Conservation (phyloP, 768 basidiomycete species). For the Suillus hirtellus region DNA sequence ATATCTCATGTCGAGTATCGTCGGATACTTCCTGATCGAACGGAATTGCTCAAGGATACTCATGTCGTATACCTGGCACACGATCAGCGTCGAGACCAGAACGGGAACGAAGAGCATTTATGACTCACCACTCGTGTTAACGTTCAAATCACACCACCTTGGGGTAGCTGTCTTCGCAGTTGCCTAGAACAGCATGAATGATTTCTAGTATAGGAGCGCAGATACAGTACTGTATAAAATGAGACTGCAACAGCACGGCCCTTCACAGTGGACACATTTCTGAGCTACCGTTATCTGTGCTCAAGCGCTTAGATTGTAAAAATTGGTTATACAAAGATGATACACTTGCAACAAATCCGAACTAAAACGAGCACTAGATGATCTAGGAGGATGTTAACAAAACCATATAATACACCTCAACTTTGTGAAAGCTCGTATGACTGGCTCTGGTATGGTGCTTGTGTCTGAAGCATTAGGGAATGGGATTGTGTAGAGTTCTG, state of each 20-base stretch:
- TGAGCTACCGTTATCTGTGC: not conserved
- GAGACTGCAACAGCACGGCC: not conserved
- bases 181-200: not conserved
- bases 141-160: not conserved
- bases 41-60: not conserved
- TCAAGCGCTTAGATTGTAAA: not conserved
- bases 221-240: not conserved
- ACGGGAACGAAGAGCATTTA: not conserved
- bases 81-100: not conserved
- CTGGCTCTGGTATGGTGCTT: slow-evolving; percentile 56
- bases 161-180: not conserved
- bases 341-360: not conserved
- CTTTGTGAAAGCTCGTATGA: slow-evolving; percentile 28
- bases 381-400: not conserved
- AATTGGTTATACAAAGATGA: not conserved
- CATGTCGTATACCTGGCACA: not conserved
- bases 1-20: no score
- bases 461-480: slow-evolving; percentile 44
- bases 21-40: no score
- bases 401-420: slow-evolving; percentile 17
- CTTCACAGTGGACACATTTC: not conserved
- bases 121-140: not conserved
- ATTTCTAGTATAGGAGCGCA: not conserved
- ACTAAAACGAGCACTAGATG: not conserved
- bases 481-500: slow-evolving; percentile 33